phyloP scores from a whole-genome alignment of 495 filamentous ascomycete genomes.

The Neurospora sp. region DNA sequence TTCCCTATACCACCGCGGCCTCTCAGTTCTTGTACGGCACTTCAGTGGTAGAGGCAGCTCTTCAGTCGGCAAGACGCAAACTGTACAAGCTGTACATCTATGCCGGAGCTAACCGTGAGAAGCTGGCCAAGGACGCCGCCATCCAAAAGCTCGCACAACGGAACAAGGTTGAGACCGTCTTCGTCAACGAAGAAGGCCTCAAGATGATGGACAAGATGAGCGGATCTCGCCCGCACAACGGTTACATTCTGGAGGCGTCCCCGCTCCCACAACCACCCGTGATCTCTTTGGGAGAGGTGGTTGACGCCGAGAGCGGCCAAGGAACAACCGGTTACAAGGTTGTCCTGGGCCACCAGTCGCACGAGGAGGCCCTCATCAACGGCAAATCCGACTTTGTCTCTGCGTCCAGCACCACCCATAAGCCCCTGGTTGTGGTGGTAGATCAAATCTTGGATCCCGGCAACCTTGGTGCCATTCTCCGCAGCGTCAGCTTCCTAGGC shows the following conservation, averaged over 20 bases:
- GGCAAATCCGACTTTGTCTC: conserved; percentile 40
- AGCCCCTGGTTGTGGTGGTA: conserved; percentile 70
- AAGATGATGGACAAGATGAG: conserved; percentile 75
- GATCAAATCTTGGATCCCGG: conserved; percentile 83
- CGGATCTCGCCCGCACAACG: conserved; percentile 77
- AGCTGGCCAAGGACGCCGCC: conserved; percentile 24
- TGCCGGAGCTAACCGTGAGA: conserved; percentile 40
- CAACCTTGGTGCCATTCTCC: conserved; percentile 82
- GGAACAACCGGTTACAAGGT: conserved; percentile 40
- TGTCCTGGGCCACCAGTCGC: conserved; percentile 52
- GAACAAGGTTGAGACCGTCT: conserved; percentile 43
- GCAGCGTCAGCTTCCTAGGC: conserved; percentile 78
- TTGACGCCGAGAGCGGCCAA: conserved; percentile 24
- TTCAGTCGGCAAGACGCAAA: conserved; percentile 56
- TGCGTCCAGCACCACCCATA: conserved; percentile 35
- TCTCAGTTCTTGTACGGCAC: conserved; percentile 88
- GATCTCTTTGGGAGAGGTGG: conserved; percentile 41
- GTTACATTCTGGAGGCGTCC: conserved; percentile 79
- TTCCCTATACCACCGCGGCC: conserved; percentile 75
- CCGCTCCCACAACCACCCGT: conserved; percentile 69
- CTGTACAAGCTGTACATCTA: conserved; percentile 81
- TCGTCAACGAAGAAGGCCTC: conserved; percentile 40
- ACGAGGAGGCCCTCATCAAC: conserved; percentile 63
- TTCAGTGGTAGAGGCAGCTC: conserved; percentile 70
- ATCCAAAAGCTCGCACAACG: conserved; percentile 50